A percentile compares a stretch with the other conserved stretches of the same genome.
Evolutionary conservation across 192 early-diverging fungal species (phyloP).

Genomic region (Gryganskiella cystojenkinii): DNA sequence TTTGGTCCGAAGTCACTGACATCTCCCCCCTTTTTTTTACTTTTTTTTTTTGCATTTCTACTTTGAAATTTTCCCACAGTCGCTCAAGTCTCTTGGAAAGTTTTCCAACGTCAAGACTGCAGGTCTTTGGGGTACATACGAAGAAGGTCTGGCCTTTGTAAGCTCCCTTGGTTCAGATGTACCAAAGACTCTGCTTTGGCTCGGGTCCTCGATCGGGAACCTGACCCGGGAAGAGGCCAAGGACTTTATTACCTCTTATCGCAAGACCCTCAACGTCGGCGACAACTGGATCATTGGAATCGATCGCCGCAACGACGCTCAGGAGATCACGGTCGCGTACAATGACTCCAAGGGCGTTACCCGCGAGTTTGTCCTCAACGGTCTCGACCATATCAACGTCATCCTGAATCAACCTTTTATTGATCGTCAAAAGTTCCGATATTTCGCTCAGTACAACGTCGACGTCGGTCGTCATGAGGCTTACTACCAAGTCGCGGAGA

Average conservation of each 20-base stretch:
- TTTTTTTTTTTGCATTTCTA: neutral
- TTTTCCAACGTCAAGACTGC: constrained; percentile 77
- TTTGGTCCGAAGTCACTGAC: no score
- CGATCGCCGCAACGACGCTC: constrained; percentile 81
- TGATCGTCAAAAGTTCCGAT: constrained; percentile 73
- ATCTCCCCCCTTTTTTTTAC: no score
- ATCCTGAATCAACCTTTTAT: constrained; percentile 73
- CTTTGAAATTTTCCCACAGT: constrained; percentile 37
- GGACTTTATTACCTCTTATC: constrained; percentile 71
- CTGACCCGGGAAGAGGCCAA: constrained; percentile 70
- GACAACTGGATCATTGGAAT: constrained; percentile 89
- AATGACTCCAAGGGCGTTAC: constrained; percentile 85
- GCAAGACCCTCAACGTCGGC: constrained; percentile 68
- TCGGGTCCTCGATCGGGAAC: constrained; percentile 93
- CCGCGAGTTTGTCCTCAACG: constrained; percentile 86
- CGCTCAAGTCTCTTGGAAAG: constrained; percentile 71
- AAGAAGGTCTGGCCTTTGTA: constrained; percentile 79
- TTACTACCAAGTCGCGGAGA: constrained; percentile 72
- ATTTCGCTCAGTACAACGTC: constrained; percentile 79
- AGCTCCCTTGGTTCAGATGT: constrained; percentile 59
- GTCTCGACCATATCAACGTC: constrained; percentile 78
- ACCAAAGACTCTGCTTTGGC: constrained; percentile 85
- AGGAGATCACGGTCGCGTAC: constrained; percentile 82
- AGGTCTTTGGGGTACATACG: constrained; percentile 91
- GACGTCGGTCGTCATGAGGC: constrained; percentile 81